Percentiles rank a stretch among this genome's conserved stretches.
phyloP scores from a whole-genome alignment of 495 filamentous ascomycete species.

The Glutinoglossum americanum region DNA sequence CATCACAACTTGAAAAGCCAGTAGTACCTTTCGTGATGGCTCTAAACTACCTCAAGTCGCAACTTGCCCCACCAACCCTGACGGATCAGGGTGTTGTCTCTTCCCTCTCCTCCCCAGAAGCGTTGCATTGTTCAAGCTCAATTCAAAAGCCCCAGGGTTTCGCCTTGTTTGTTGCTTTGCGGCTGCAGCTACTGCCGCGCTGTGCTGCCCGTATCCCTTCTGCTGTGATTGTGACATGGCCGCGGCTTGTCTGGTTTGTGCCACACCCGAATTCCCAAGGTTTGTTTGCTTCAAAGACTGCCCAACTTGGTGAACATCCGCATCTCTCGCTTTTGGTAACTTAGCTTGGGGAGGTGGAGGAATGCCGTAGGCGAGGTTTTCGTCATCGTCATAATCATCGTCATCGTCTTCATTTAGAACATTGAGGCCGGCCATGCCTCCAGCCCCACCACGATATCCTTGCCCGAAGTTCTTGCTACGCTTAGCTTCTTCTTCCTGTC shows the following conservation, averaged over 20 bases:
- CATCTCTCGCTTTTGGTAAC: constrained; percentile 39
- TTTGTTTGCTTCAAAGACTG: constrained; percentile 67
- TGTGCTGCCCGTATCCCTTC: constrained; percentile 66
- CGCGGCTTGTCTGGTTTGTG: constrained; percentile 33
- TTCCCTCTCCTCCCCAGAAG: constrained; percentile 58
- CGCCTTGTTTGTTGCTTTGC: constrained; percentile 49
- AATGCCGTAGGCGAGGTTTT: constrained; percentile 15
- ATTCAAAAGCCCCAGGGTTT: constrained; percentile 57
- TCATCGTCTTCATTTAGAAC: constrained; percentile 42
- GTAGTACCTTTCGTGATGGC: not conserved
- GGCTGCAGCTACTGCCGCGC: constrained; percentile 50
- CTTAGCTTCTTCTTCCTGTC: constrained; percentile 90
- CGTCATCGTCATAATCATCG: constrained; percentile 38
- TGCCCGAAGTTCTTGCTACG: constrained; percentile 58
- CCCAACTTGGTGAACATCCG: constrained; percentile 59
- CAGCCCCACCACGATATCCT: constrained; percentile 37
- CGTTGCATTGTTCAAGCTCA: constrained; percentile 76
- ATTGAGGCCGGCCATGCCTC: constrained; percentile 29
- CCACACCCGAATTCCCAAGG: constrained; percentile 29
- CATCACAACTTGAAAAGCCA: not conserved
- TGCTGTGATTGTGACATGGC: constrained; percentile 23
- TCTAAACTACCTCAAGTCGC: not conserved
- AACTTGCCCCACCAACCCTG: constrained; percentile 13
- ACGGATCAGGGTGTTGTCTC: constrained; percentile 13
- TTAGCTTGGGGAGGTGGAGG: constrained; percentile 31